Conservation (phyloP, 805 yeast genomes). For the Scheffersomyces lignosus region DNA sequence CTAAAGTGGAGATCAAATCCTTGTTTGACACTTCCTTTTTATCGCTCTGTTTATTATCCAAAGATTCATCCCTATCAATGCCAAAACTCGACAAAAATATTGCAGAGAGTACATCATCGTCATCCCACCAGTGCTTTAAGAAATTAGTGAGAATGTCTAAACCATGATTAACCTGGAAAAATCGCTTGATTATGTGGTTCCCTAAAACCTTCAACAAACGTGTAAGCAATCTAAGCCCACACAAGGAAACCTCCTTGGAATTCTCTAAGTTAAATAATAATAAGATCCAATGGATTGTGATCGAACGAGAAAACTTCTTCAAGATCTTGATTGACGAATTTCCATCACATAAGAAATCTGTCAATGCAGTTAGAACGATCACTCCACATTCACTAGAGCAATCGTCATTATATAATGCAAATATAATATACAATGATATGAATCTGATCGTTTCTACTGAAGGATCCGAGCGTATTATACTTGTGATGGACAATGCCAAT, state of each 20-base stretch:
- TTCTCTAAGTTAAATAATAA: conserved; percentile 46
- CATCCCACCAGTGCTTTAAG: conserved; percentile 49
- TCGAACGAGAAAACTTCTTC: conserved; percentile 49
- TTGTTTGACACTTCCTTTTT: not conserved
- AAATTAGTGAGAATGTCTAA: conserved; percentile 46
- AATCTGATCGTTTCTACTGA: conserved; percentile 56
- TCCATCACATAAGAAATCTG: conserved; percentile 42
- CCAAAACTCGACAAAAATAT: conserved; percentile 51
- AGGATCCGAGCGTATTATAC: conserved; percentile 39
- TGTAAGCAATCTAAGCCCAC: conserved; percentile 49
- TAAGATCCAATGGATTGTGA: conserved; percentile 66
- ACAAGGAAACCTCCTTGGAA: conserved; percentile 34
- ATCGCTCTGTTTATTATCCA: not conserved
- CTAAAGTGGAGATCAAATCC: conserved; percentile 2
- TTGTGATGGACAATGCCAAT: conserved; percentile 19
- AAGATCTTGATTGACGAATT: conserved; percentile 35
- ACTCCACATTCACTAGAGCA: conserved; percentile 37
- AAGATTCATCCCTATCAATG: conserved; percentile 17
- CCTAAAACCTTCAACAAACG: conserved; percentile 50
- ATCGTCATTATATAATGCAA: conserved; percentile 48
- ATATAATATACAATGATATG: conserved; percentile 47
- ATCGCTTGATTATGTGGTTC: conserved; percentile 45
- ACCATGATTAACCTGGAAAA: conserved; percentile 51
- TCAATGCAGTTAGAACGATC: conserved; percentile 28
- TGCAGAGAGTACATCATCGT: conserved; percentile 42